Conservation (phyloP, 352 stramenopile genomes). For the Phytophthora palmivora region DNA sequence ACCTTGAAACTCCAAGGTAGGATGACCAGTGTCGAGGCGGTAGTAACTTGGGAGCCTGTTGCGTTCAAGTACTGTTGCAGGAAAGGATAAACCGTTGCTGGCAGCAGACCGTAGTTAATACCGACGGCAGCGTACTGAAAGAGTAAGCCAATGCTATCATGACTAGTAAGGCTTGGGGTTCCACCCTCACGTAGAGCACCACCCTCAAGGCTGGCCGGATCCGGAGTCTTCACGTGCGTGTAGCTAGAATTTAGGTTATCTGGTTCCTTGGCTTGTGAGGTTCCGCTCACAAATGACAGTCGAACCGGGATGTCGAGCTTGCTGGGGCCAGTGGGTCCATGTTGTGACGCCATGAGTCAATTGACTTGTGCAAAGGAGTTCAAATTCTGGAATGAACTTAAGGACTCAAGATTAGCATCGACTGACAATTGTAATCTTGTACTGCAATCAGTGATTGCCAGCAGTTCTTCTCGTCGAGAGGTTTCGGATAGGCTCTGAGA, state of each 20-base stretch:
- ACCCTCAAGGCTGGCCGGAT: slow-evolving; percentile 37
- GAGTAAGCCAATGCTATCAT: slow-evolving; percentile 51
- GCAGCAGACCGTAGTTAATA: slow-evolving; percentile 56
- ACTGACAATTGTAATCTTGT: too few relatives aligned
- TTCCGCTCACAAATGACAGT: slow-evolving; percentile 49
- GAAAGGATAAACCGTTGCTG: slow-evolving; percentile 43
- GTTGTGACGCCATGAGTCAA: too few relatives aligned
- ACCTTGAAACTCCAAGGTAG: slow-evolving; percentile 43
- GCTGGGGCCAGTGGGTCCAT: too few relatives aligned
- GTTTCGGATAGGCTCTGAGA: too few relatives aligned
- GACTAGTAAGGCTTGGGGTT: slow-evolving; percentile 41
- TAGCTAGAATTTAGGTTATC: slow-evolving; percentile 34
- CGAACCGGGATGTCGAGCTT: slow-evolving; percentile 41
- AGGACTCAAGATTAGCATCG: too few relatives aligned
- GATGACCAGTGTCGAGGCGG: slow-evolving; percentile 29
- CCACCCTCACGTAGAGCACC: slow-evolving; percentile 50
- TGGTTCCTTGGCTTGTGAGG: slow-evolving; percentile 15
- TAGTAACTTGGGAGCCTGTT: slow-evolving; percentile 30
- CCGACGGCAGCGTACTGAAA: slow-evolving; percentile 58
- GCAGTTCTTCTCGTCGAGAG: too few relatives aligned
- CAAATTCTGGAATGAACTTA: too few relatives aligned
- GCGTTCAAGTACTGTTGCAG: slow-evolving; percentile 45
- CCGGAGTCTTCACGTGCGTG: slow-evolving; percentile 31
- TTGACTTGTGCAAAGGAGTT: too few relatives aligned
- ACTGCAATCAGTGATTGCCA: too few relatives aligned